Conservation (phyloP, 1,284 basidiomycete genomes). For the Cutaneotrichosporon curvatum region DNA sequence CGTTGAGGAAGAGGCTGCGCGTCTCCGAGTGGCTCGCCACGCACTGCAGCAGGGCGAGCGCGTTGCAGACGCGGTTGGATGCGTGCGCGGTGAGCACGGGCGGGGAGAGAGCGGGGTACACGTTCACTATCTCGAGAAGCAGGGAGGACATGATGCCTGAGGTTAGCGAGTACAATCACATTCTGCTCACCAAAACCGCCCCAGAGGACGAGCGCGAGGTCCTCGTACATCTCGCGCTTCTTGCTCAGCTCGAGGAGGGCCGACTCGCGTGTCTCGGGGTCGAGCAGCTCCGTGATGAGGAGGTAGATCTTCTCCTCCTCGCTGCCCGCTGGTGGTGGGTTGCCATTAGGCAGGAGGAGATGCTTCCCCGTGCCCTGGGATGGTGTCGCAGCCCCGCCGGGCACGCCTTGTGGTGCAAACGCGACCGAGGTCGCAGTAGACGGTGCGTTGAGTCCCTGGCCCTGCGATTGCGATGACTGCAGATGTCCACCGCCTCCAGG, state of each 20-base stretch:
- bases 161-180: background rate
- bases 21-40: slow-evolving; percentile 95
- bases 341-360: slow-evolving; percentile 42
- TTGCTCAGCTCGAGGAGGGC: slow-evolving; percentile 94
- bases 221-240: slow-evolving; percentile 98
- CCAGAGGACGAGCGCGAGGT: slow-evolving; percentile 95
- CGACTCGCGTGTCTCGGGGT: slow-evolving; percentile 62
- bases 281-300: slow-evolving; percentile 50
- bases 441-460: background rate
- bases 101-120: slow-evolving; percentile 92
- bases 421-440: background rate
- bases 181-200: slow-evolving; percentile 82
- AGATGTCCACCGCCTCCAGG: background rate
- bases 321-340: slow-evolving; percentile 35
- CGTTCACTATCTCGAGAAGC: slow-evolving; percentile 95
- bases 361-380: slow-evolving; percentile 31
- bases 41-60: slow-evolving; percentile 92
- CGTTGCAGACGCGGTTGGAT: slow-evolving; percentile 99
- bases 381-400: background rate
- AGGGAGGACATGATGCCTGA: slow-evolving; percentile 97
- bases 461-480: too few species aligned
- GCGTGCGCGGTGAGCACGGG: slow-evolving; percentile 96
- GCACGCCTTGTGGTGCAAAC: background rate
- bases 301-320: slow-evolving; percentile 53
- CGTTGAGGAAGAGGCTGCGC: slow-evolving; percentile 82